Conservation (phyloP, 1,284 basidiomycete species). For the Lentinus polychrous region DNA sequence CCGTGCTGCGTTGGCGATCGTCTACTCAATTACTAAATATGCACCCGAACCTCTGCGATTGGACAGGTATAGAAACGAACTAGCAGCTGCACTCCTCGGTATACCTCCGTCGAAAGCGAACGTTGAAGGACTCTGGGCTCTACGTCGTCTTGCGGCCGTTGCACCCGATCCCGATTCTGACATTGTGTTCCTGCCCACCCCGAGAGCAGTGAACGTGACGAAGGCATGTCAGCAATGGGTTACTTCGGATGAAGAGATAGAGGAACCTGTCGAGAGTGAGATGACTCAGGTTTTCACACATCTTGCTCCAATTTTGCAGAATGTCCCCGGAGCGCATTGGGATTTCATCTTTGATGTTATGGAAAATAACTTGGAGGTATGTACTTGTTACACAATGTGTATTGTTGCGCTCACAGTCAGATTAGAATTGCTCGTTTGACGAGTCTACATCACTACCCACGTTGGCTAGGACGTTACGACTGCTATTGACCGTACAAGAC, state of each 20-base stretch:
- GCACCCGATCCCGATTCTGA: conserved; percentile 80
- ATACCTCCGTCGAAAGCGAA: conserved; percentile 60
- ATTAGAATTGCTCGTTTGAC: conserved; percentile 53
- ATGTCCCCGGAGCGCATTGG: conserved; percentile 85
- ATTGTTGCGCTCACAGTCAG: conserved; percentile 3
- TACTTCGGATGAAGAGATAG: conserved; percentile 64
- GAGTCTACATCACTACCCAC: conserved; percentile 55
- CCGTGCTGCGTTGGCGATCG: conserved; percentile 58
- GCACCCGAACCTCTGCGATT: conserved; percentile 69
- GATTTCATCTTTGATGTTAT: conserved; percentile 87
- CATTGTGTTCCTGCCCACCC: conserved; percentile 82
- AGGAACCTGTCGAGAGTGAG: conserved; percentile 71
- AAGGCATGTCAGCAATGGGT: conserved; percentile 86
- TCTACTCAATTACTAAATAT: conserved; percentile 53
- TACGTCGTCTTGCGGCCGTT: conserved; percentile 68
- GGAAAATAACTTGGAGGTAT: conserved; percentile 83
- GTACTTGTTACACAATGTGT: conserved; percentile 12
- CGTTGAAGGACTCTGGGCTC: conserved; percentile 58
- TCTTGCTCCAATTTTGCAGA: conserved; percentile 86
- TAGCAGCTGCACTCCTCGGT: conserved; percentile 75
- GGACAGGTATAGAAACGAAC: conserved; percentile 83
- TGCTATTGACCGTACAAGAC: conserved; percentile 69
- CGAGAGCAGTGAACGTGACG: conserved; percentile 84
- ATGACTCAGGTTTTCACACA: conserved; percentile 73
- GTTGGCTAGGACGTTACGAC: conserved; percentile 61